Percentiles rank a stretch among this genome's conserved stretches.
phyloP scores from a whole-genome alignment of 306 rosid genomes.

The Trifolium repens region DNA sequence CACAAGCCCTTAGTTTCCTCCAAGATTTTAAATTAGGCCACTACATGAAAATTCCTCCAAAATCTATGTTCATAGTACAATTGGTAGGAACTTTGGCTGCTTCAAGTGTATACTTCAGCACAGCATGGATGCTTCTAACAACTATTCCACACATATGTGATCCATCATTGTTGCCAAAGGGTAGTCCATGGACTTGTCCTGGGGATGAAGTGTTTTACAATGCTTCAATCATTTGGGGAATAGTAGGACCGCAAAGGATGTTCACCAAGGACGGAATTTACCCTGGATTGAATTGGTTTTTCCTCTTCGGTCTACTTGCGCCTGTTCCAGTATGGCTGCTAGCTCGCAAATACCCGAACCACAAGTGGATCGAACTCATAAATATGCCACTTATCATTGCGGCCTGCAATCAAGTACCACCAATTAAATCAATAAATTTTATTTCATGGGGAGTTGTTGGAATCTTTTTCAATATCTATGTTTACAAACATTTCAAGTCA shows the following conservation, averaged over 20 bases:
- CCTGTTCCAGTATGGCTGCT: constrained; percentile 66
- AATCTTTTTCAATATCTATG: constrained; percentile 62
- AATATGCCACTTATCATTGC: constrained; percentile 59
- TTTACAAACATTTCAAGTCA: constrained; percentile 47
- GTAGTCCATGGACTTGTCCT: constrained; percentile 88
- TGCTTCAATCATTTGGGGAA: constrained; percentile 88
- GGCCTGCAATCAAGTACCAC: constrained; percentile 46
- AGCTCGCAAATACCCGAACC: constrained; percentile 50
- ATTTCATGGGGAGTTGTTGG: constrained; percentile 64
- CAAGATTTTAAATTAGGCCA: constrained; percentile 79
- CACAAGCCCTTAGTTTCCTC: constrained; percentile 66
- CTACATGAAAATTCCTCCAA: constrained; percentile 90
- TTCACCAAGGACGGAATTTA: constrained; percentile 55
- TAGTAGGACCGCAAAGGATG: constrained; percentile 71
- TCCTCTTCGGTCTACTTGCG: constrained; percentile 58
- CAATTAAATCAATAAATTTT: constrained; percentile 56
- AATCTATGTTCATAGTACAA: constrained; percentile 71
- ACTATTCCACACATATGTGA: constrained; percentile 57
- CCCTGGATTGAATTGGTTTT: constrained; percentile 68
- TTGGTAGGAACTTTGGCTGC: constrained; percentile 66
- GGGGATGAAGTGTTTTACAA: constrained; percentile 66
- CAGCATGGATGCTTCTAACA: constrained; percentile 82
- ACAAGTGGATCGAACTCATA: constrained; percentile 59
- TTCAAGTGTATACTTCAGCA: constrained; percentile 53
- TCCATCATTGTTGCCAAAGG: constrained; percentile 42